Evolutionary conservation across 495 filamentous ascomycete genomes (phyloP), one percentile per base, ranked within the genome.

Genomic region (Penicillium parvum): DNA sequence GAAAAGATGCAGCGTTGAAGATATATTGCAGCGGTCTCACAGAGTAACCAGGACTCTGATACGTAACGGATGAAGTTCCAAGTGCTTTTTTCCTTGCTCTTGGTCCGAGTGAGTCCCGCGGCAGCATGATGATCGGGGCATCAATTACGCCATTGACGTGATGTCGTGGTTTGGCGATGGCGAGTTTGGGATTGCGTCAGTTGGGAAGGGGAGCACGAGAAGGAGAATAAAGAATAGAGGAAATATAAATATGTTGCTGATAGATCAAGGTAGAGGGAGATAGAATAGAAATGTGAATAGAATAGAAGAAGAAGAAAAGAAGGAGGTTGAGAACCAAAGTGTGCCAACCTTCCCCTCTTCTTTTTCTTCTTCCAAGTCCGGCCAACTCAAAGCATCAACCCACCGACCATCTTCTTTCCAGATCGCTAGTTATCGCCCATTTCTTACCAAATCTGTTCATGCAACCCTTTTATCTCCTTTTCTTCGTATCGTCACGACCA

Each of bases 101-200:
- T 28, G 12, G 14, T 17, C 0, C 14, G 14, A 7, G 37, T 22
- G 5, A 12, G 22, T 30, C 11, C 12, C 12, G 5, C 11, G 27
- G 7, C 18, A 14, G 28, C 39, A 41, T 32, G 28, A 12, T 30
- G 27, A 20, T 38, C 2, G 34, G 19, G 5, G 18, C 28, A 18
- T 17, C 21, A 23, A 50, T 55, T 50, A 57, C 50, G 53, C 49
- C 53, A 56, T 56, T 46, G 41, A 46, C 25, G 39, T 16, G 34
- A 44, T 43, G 33, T 21, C n/a, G 28, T 37, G 34, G 23, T 38
- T 42, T 50, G 28, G 39, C 25, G 19, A 46, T 41, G 14, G 21
- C n/a, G n/a, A n/a, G 5, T 15, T n/a, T 19, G 38, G 38, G 27
- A 50, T 50, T 37, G 42, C 46, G 45, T 53, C 50, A 53, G 45